Percentiles rank a stretch among this genome's conserved stretches.
Conservation (phyloP, 305 asterid genomes). For the Rubia peregrina region DNA sequence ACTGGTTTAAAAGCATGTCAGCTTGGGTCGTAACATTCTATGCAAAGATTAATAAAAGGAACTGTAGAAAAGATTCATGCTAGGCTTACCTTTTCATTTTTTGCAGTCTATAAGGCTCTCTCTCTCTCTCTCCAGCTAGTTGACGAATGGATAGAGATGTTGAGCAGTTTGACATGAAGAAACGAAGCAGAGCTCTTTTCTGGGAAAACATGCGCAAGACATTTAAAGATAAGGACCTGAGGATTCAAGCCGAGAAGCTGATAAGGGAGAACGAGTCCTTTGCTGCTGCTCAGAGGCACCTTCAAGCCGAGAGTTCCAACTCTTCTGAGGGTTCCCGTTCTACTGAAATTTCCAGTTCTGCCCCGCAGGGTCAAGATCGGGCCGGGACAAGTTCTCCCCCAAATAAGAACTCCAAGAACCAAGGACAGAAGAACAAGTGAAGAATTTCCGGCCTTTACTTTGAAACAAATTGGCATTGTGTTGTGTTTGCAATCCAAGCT, state of each 20-base stretch:
- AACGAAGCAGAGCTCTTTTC: slow-evolving; percentile 39
- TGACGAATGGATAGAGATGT: background rate
- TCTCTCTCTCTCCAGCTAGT: background rate
- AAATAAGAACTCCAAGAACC: slow-evolving; percentile 22
- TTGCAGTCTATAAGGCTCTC: background rate
- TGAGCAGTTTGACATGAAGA: slow-evolving; percentile 34
- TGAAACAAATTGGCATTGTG: too few relatives aligned
- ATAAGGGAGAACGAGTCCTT: slow-evolving; percentile 45
- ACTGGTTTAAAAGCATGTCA: background rate
- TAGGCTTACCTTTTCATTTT: background rate
- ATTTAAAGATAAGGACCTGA: slow-evolving; percentile 44
- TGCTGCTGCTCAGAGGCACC: slow-evolving; percentile 32
- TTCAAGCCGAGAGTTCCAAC: slow-evolving; percentile 12
- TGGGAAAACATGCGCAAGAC: slow-evolving; percentile 45
- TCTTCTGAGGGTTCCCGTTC: too few relatives aligned
- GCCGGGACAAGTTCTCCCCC: slow-evolving; percentile 26
- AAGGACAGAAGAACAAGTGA: slow-evolving; percentile 27
- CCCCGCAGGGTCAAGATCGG: slow-evolving; percentile 12
- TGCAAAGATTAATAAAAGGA: background rate
- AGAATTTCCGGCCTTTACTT: background rate
- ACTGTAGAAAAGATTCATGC: background rate
- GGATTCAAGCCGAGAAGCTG: slow-evolving; percentile 43
- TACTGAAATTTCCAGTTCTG: too few relatives aligned
- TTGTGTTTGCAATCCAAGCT: too few relatives aligned
- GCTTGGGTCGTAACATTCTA: background rate